Conservation (phyloP, 345 rosid genomes). For the Salix koriyanagi region DNA sequence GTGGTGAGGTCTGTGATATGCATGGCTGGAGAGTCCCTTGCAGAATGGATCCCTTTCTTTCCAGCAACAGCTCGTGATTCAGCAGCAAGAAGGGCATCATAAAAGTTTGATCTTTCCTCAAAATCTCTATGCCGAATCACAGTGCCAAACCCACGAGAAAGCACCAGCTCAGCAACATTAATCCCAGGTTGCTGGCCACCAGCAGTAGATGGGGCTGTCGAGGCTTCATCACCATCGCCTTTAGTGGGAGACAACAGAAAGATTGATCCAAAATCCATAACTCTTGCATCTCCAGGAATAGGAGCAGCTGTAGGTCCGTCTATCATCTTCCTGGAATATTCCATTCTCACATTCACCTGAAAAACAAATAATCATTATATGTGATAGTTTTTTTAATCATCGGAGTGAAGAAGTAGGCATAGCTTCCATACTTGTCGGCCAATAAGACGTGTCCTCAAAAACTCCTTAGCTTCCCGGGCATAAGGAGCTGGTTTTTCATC, state of each 20-base stretch:
- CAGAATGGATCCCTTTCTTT: conserved; percentile 79
- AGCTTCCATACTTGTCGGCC: conserved; percentile 57
- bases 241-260: conserved; percentile 60
- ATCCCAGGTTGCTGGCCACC: conserved; percentile 51
- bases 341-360: conserved; percentile 93
- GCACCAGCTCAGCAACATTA: conserved; percentile 76
- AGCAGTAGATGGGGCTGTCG: conserved; percentile 38
- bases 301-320: conserved; percentile 54
- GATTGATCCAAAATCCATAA: conserved; percentile 93
- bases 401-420: background rate
- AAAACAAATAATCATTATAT: background rate
- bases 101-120: conserved; percentile 94
- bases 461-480: conserved; percentile 92
- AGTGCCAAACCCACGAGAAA: conserved; percentile 75
- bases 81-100: conserved; percentile 86
- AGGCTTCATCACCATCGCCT: conserved; percentile 53
- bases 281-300: conserved; percentile 66
- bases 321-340: conserved; percentile 78
- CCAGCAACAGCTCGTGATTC: conserved; percentile 77
- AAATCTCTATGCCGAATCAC: conserved; percentile 86
- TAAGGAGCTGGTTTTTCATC: conserved; percentile 89
- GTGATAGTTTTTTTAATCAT: background rate
- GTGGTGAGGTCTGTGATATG: conserved; percentile 76
- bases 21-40: conserved; percentile 68
- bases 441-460: conserved; percentile 71